Evolutionary conservation across 139 green algal species (phyloP).

Genomic region (Yamagishiella unicocca): DNA sequence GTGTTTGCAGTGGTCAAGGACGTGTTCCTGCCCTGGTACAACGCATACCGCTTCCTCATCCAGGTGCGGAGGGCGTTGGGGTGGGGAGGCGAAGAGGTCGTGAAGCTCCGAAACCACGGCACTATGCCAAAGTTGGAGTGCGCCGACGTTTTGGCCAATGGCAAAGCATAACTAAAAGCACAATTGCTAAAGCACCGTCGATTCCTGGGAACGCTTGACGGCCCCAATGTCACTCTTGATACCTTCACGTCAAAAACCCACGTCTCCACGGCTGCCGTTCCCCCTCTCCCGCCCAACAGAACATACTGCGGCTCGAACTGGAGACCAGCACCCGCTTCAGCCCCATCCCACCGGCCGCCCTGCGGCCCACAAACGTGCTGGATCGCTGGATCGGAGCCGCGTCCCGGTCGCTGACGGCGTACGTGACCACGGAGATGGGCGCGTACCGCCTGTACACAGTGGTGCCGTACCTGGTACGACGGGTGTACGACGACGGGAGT

Average conservation of each 20-base stretch:
- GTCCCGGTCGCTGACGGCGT: constrained; percentile 82
- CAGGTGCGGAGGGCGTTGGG: constrained; percentile 51
- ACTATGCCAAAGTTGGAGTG: no score
- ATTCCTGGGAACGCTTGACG: no score
- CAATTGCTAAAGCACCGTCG: no score
- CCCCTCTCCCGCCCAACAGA: constrained; percentile 69
- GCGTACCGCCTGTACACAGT: constrained; percentile 99
- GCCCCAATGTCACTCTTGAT: no score
- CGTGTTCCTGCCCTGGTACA: constrained; percentile 97
- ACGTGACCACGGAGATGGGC: constrained; percentile 94
- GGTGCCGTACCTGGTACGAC: constrained; percentile 85
- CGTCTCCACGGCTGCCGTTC: not conserved
- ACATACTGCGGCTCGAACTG: constrained; percentile 73
- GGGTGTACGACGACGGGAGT: not conserved
- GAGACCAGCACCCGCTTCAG: constrained; percentile 38
- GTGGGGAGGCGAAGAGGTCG: no score
- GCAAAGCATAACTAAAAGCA: no score
- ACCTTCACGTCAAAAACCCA: no score
- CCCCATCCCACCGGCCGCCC: constrained; percentile 46
- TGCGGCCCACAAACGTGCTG: constrained; percentile 60
- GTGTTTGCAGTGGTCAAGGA: constrained; percentile 96
- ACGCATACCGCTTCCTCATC: constrained; percentile 67
- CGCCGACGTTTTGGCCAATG: no score
- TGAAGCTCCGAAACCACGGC: no score
- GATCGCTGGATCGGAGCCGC: constrained; percentile 93